Base-by-base conservation (phyloP, 1,284 basidiomycete genomes). In the Xanthoconium separans region DNA sequence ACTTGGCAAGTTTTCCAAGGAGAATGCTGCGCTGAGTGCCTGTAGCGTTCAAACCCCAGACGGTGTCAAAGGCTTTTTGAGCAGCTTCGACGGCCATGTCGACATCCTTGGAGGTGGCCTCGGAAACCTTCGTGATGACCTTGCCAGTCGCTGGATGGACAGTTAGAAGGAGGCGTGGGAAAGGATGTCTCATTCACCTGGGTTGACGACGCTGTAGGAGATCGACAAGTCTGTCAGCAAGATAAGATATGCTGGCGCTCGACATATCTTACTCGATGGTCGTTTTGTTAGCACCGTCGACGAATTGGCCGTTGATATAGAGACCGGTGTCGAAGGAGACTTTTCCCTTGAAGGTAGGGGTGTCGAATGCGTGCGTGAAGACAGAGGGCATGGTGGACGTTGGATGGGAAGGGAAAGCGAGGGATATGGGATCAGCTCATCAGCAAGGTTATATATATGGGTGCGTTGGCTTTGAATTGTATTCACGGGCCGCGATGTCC, bases 231-330 rank as follows among this genome's bases (percentile, higher is more conserved):
- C 24, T 24, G 5, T 33, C 48, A 41, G 9, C 9, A 24, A 44
- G 31, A 39, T 36, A 33, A 42, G 42, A 45, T 36, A 16, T 22
- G 45, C 34, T 40, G 27, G 2, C 6, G 24, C 5, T 13, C 22
- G 24, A 24, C 24, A 24, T 24, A 37, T 74, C 83, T 65, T 65
- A 91, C 84, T 91, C 87, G 66, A 91, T 85, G 15, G 80, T 83
- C 24, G 75, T 80, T 12, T 77, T 73, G 54, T 84, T 80, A n/a
- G 75, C 74, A n/a, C 87, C 89, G 59, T 85, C 82, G 40, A 82
- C 77, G 69, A 85, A 95, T 75, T 95, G 73, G 70, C 89, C 89
- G 73, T 85, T 78, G 75, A 96, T 93, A 79, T 83, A 95, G 59
- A 95, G 72, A 46, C 92, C 91, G 29, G 87, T 86, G 58, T 73